Evolutionary conservation across 192 early-diverging fungal genomes (phyloP), one percentile per base, ranked within the genome.

Genomic region (Coemansia sp.): DNA sequence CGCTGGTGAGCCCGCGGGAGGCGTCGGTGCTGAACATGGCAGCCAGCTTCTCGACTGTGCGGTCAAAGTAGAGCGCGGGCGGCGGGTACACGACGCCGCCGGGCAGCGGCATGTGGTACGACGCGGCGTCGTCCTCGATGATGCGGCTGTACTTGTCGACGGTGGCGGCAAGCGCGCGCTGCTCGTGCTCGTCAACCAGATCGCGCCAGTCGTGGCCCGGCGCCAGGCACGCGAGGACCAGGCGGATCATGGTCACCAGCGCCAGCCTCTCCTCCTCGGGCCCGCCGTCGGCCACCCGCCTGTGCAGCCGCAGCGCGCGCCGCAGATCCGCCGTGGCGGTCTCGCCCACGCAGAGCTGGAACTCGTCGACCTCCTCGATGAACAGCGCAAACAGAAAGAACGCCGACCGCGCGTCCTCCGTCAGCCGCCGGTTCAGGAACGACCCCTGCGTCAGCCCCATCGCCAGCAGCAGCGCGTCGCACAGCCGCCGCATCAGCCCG

Each of bases 341-440:
- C 51, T 86, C 79, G 43, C 79, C 85, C 2, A 97, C 90, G 22
- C 88, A 88, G 13, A 63, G 68, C 52, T 93, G 86, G 55, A 97
- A 97, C 65, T 95, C 91, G 56, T 84, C 82, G 29, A 97, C 91
- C 80, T 97, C 90, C 63, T 92, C 86, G 26, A 96, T 58, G 63
- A 97, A 95, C 76, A 95, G 93, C 19, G 90, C 95, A 86, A 97
- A 94, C 40, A 97, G 79, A 27, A 82, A 83, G 72, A 95, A 95
- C 14, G 93, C 91, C 14, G 86, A 76, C 56, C 92, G 83, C 9
- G 93, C 88, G 25, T 92, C 91, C 33, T 80, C 72, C 2, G 92
- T 87, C 14, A 86, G 70, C 8, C 59, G 60, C 40, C 79, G 79
- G 30, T 80, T 60, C 40, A 93, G 56, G 26, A 88, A 70, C 23